A percentile compares a stretch with the other conserved stretches of the same genome.
Evolutionary conservation across 306 rosid genomes (phyloP).

Genomic region (Oxytropis ochrocephala): DNA sequence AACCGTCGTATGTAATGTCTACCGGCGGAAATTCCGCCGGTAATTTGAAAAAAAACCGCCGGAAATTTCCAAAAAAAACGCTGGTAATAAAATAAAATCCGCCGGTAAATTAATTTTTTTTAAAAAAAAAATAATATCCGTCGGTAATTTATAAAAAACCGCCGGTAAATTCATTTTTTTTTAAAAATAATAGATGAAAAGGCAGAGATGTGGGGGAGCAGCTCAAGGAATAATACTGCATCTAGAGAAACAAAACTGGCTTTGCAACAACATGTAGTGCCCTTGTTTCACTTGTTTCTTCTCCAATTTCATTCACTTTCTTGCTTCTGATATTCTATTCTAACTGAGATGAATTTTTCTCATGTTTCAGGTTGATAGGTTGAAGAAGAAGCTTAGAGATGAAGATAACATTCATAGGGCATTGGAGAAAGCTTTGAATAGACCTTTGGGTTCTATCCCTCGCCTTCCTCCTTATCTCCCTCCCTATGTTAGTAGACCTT

Average conservation of each 20-base stretch:
- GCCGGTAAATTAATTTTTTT: no score
- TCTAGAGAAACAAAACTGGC: slow-evolving; percentile 58
- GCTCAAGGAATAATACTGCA: not conserved
- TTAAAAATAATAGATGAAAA: slow-evolving; percentile 46
- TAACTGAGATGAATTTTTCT: not conserved
- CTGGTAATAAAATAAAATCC: no score
- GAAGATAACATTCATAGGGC: slow-evolving; percentile 88
- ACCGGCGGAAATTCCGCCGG: no score
- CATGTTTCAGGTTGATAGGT: slow-evolving; percentile 70
- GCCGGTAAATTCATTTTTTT: no score
- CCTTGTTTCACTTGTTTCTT: no score
- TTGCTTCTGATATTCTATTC: no score
- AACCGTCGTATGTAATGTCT: no score
- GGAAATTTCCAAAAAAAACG: no score
- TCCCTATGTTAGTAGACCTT: slow-evolving; percentile 59
- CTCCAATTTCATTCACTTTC: not conserved
- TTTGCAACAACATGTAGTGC: slow-evolving; percentile 85
- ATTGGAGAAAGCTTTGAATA: slow-evolving; percentile 76
- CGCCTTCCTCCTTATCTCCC: slow-evolving; percentile 96
- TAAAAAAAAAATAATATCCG: no score
- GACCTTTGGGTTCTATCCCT: slow-evolving; percentile 93
- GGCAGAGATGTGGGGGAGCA: slow-evolving; percentile 51
- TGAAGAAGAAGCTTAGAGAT: slow-evolving; percentile 81
- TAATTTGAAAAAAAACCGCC: no score
- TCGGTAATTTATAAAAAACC: no score